Conservation (phyloP, 805 yeast species). For the Blastobotrys terrestris region DNA sequence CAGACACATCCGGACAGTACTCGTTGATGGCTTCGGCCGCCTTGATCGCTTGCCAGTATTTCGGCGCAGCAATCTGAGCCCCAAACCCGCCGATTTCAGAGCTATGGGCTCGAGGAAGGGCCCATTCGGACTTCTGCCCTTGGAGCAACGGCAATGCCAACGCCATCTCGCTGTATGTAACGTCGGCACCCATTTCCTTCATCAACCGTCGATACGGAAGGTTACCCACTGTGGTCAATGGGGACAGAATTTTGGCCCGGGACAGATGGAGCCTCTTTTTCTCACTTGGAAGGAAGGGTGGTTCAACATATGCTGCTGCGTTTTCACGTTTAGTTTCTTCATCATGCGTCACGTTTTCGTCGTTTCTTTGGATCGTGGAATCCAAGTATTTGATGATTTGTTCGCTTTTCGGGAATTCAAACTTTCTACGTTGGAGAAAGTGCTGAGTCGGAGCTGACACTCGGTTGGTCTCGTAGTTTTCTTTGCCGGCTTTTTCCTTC, state of each 20-base stretch:
- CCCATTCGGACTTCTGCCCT: constrained; percentile 96
- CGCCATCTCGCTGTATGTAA: constrained; percentile 96
- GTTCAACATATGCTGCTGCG: constrained; percentile 56
- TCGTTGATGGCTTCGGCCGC: constrained; percentile 75
- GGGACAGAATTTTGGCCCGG: constrained; percentile 83
- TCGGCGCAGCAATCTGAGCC: constrained; percentile 84
- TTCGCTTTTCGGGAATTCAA: constrained; percentile 52
- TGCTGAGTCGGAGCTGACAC: constrained; percentile 43
- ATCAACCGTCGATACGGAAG: constrained; percentile 90
- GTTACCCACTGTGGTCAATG: constrained; percentile 96
- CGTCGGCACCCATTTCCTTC: constrained; percentile 85
- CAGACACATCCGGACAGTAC: constrained; percentile 58
- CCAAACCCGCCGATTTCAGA: constrained; percentile 86
- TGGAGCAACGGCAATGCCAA: constrained; percentile 76
- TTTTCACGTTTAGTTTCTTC: constrained; percentile 31
- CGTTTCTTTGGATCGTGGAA: constrained; percentile 17
- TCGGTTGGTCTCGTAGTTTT: constrained; percentile 58
- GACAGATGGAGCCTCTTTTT: constrained; percentile 66
- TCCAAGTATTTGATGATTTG: constrained; percentile 60
- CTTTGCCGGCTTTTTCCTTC: constrained; percentile 31
- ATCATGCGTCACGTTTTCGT: constrained; percentile 32
- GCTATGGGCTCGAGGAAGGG: constrained; percentile 81
- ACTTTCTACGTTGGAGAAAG: constrained; percentile 54
- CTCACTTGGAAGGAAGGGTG: constrained; percentile 71
- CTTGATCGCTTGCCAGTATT: constrained; percentile 89